These are phyloP conservation scores for Fusarium beomiforme DNA, from an alignment of 2,329 filamentous ascomycete genomes.

Conservation along the genomic window DNA sequence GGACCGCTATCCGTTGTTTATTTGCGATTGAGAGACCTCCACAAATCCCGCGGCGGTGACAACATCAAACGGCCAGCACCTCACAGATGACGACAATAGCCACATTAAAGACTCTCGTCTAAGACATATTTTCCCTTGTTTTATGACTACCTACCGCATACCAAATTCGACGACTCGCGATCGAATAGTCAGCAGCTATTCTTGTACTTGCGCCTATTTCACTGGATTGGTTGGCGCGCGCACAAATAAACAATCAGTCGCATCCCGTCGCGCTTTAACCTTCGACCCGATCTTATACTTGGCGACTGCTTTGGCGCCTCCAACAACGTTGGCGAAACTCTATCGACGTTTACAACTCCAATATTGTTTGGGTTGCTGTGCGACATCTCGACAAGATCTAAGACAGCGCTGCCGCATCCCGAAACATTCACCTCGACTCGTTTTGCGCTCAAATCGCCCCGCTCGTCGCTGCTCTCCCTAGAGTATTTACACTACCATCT, in stretches of 20 bases:
- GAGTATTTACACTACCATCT: constrained; percentile 23
- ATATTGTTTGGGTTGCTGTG: constrained; percentile 1
- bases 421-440: constrained; percentile 35
- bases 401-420: constrained; percentile 39
- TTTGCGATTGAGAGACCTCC: constrained; percentile 28
- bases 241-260: constrained; percentile 19
- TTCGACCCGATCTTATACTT: neutral
- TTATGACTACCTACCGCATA: neutral
- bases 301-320: neutral
- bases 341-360: constrained; percentile 9
- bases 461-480: constrained; percentile 7
- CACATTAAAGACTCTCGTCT: constrained; percentile 6
- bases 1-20: constrained; percentile 17
- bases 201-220: constrained; percentile 13
- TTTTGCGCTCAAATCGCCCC: constrained; percentile 19
- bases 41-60: constrained; percentile 25
- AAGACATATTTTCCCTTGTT: constrained; percentile 20
- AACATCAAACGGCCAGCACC: constrained; percentile 19
- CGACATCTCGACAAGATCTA: constrained; percentile 29
- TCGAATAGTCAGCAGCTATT: constrained; percentile 10
- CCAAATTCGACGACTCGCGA: constrained; percentile 12
- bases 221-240: constrained; percentile 12
- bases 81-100: constrained; percentile 16
- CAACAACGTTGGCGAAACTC: constrained; percentile 12
- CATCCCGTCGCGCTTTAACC: constrained; percentile 9